A percentile compares a stretch with the other conserved stretches of the same genome.
phyloP scores from a whole-genome alignment of 345 rosid genomes.

The Physaria fendleri region DNA sequence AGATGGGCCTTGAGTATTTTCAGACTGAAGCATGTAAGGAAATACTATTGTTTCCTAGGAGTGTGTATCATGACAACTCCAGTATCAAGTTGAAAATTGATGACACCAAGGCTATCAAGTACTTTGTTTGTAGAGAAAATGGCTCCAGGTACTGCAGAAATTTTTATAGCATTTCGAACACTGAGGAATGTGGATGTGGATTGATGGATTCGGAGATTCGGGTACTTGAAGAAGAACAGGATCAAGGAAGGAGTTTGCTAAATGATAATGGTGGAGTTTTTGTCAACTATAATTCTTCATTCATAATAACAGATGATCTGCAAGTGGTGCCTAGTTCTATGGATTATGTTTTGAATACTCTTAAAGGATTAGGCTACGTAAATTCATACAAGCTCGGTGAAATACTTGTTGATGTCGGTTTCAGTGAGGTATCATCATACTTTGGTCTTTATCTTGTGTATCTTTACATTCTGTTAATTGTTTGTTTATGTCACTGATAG shows the following conservation, averaged over 20 bases:
- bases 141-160: fast-evolving
- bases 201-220: not conserved
- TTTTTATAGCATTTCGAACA: not conserved
- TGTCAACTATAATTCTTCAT: not conserved
- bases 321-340: not conserved
- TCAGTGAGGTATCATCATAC: not conserved
- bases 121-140: not conserved
- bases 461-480: not conserved
- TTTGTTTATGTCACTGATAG: not conserved
- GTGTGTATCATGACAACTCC: not conserved
- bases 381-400: not conserved
- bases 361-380: not conserved
- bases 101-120: not conserved
- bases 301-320: constrained; percentile 5
- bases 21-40: not conserved
- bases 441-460: not conserved
- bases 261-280: not conserved
- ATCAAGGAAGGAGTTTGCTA: not conserved
- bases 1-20: not conserved
- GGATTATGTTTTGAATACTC: not conserved
- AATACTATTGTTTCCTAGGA: not conserved
- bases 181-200: not conserved
- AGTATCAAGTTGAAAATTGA: not conserved
- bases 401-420: not conserved
- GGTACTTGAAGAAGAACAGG: not conserved